phyloP scores from a whole-genome alignment of 208 protist genomes.

The Vickermania spadyakhi region DNA sequence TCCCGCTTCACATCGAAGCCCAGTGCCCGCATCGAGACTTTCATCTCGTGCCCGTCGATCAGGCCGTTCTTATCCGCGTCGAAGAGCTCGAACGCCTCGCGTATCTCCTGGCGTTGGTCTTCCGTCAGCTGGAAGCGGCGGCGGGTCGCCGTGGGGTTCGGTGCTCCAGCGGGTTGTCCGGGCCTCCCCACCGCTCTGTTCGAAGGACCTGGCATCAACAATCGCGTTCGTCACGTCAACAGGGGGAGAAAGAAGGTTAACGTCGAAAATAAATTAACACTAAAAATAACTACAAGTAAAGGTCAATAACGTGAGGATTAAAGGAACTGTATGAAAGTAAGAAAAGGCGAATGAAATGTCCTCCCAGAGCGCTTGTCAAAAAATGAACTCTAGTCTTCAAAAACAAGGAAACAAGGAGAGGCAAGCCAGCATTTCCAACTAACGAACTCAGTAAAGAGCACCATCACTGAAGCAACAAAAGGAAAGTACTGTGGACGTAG shows the following conservation, averaged over 20 bases:
- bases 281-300: too few species aligned
- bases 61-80: conserved; percentile 93
- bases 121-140: conserved; percentile 95
- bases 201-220: background rate
- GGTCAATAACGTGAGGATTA: too few species aligned
- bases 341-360: too few species aligned
- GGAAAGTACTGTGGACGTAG: background rate
- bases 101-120: conserved; percentile 98
- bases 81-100: conserved; percentile 99
- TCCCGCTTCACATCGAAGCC: conserved; percentile 98
- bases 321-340: too few species aligned
- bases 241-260: too few species aligned
- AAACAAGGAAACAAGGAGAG: too few species aligned
- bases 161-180: conserved; percentile 21
- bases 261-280: too few species aligned
- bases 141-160: conserved; percentile 25
- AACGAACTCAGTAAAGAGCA: too few species aligned
- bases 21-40: conserved; percentile 98
- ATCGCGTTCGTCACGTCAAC: background rate
- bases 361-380: too few species aligned
- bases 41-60: conserved; percentile 98
- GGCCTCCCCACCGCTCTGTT: conserved; percentile 19
- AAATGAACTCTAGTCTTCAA: too few species aligned
- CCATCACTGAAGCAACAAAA: too few species aligned
- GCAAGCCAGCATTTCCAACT: too few species aligned